Evolutionary conservation across 1,284 basidiomycete species (phyloP).

Genomic region (Peniophora sp.): DNA sequence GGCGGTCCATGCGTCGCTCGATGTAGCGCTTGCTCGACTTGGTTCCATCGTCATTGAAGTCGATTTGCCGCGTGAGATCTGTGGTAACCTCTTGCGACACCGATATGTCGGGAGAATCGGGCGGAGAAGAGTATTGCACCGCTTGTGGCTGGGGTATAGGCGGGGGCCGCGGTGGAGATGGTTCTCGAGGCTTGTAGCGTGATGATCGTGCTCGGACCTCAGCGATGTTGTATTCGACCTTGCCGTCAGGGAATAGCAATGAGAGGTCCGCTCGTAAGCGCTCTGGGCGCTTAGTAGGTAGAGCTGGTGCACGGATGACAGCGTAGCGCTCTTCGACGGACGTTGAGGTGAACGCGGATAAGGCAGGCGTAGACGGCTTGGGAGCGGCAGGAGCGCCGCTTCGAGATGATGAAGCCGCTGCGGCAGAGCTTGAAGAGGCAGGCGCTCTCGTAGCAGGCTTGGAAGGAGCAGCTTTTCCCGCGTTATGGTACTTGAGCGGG

Average conservation of each 20-base stretch:
- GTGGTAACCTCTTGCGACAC: not conserved
- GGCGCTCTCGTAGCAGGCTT: slow-evolving; percentile 8
- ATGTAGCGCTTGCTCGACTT: slow-evolving; percentile 32
- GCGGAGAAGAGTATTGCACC: not conserved
- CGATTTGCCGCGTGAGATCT: slow-evolving; percentile 24
- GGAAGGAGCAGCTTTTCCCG: slow-evolving; percentile 11
- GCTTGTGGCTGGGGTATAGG: slow-evolving; percentile 26
- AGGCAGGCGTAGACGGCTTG: not conserved
- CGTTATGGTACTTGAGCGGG: slow-evolving; percentile 43
- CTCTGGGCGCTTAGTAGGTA: slow-evolving; percentile 62
- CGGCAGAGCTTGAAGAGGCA: slow-evolving; percentile 12
- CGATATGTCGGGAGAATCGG: no score
- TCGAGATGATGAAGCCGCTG: slow-evolving; percentile 18
- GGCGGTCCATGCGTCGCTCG: slow-evolving; percentile 21
- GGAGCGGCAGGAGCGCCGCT: slow-evolving; percentile 1
- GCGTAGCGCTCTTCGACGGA: slow-evolving; percentile 43
- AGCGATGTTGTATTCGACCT: slow-evolving; percentile 63
- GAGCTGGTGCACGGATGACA: slow-evolving; percentile 57
- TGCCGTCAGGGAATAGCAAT: slow-evolving; percentile 59
- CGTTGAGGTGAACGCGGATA: slow-evolving; percentile 12
- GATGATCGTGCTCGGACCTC: slow-evolving; percentile 72
- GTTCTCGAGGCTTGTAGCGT: slow-evolving; percentile 74
- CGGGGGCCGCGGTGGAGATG: slow-evolving; percentile 52
- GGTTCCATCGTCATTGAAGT: slow-evolving; percentile 46
- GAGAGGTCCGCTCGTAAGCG: slow-evolving; percentile 58